Base-by-base conservation (phyloP, 768 basidiomycete species). In the Russula sp. region DNA sequence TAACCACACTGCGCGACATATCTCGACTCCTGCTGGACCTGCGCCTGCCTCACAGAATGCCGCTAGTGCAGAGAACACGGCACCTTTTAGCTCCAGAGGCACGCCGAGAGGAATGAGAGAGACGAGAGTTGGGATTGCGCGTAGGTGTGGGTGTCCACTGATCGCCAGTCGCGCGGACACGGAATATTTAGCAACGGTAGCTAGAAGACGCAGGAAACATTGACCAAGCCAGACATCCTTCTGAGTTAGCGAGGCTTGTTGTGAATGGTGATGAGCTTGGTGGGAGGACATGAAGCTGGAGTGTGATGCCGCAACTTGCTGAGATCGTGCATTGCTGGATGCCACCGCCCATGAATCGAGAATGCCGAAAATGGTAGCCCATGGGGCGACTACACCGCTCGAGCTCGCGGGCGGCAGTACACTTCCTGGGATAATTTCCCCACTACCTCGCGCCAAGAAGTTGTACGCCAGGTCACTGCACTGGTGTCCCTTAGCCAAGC, bases 51-150 rank as follows among this genome's bases (percentile, higher is more conserved):
- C 80, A 63, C 90, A 90, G 74, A 96, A 95, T 1, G 91, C 84
- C 7, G 88, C 81, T 8, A 95, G 76, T 0, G 90, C 83, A 45
- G 90, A 84, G 65, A 94, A 90, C 4, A 94, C 75, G 0, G 88
- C 84, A 6, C 91, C 93, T 66, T 96, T 96, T 53, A 96, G 78
- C 68, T 95, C 91, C n/a, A 95, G 78, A 1, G 93, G 90, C n/a
- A 94, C 80, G 11, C 86, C 80, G 1, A 90, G 78, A 2, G 89
- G 88, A 52, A 93, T 81, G 36, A 96, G 81, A 0, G 85, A 82
- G 36, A 94, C 79, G 4, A 96, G 76, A 0, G 89, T 88, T 1
- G 86, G 86, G 62, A 96, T 83, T 0, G 90, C 90, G 48, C 87
- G 85, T 74, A 93, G 90, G 32, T 87, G 85, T 1, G 81, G 79